phyloP scores from a whole-genome alignment of 208 protist species.

The Trypanosoma congolense region DNA sequence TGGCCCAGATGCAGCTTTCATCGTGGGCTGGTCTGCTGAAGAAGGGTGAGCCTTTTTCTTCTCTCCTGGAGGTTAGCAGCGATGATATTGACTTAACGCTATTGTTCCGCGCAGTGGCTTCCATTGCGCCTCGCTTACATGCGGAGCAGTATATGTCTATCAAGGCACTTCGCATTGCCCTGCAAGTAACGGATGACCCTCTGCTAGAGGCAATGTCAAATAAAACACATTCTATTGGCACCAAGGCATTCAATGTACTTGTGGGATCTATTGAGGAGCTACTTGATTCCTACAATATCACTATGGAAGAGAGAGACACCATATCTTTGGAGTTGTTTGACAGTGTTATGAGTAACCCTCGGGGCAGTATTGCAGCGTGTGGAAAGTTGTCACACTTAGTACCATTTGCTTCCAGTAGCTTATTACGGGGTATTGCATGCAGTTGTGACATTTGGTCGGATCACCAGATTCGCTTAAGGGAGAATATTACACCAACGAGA shows the following conservation, averaged over 20 bases:
- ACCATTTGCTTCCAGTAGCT: conserved; percentile 48
- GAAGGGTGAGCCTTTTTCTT: conserved; percentile 20
- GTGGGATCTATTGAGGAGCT: conserved; percentile 29
- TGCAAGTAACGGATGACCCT: conserved; percentile 22
- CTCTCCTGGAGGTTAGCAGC: conserved; percentile 27
- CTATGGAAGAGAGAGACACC: conserved; percentile 35
- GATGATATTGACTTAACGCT: conserved; percentile 22
- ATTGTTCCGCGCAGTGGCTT: conserved; percentile 38
- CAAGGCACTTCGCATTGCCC: conserved; percentile 58
- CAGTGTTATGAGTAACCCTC: conserved; percentile 25
- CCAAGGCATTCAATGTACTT: conserved; percentile 31
- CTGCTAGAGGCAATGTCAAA: conserved; percentile 37
- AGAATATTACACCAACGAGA: background rate
- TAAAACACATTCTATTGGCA: conserved; percentile 55
- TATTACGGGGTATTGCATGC: conserved; percentile 39
- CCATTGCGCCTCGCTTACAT: conserved; percentile 56
- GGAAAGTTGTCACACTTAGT: conserved; percentile 58
- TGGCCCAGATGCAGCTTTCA: conserved; percentile 26
- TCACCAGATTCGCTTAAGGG: conserved; percentile 21
- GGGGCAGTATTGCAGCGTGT: conserved; percentile 32
- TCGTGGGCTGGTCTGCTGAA: conserved; percentile 41
- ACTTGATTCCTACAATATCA: conserved; percentile 42
- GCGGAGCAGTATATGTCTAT: conserved; percentile 75
- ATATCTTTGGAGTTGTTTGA: conserved; percentile 28
- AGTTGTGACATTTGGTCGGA: conserved; percentile 36